Evolutionary conservation across 2,329 filamentous ascomycete genomes (phyloP).

Genomic region (Lachnellula hyalina): DNA sequence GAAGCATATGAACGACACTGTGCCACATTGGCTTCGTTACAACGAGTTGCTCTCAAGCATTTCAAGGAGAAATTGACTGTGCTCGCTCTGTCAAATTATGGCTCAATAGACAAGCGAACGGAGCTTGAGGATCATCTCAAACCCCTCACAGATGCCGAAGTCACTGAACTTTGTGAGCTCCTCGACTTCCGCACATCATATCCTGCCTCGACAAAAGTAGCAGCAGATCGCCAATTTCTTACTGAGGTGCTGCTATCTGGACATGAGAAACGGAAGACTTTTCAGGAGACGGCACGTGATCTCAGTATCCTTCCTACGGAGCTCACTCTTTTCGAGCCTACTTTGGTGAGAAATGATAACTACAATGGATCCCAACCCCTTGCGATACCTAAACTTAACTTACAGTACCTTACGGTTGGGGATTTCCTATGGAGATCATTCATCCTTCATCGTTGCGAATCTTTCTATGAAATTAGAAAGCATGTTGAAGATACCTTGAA

Average conservation of each 20-base stretch:
- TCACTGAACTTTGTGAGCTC: slow-evolving; percentile 60
- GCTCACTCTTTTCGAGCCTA: slow-evolving; percentile 69
- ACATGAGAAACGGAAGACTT: slow-evolving; percentile 74
- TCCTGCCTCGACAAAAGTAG: slow-evolving; percentile 62
- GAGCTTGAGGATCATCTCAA: slow-evolving; percentile 75
- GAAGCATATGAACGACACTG: slow-evolving; percentile 80
- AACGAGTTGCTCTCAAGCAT: slow-evolving; percentile 70
- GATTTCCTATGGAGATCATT: slow-evolving; percentile 98
- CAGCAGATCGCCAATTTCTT: slow-evolving; percentile 57
- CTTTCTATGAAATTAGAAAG: slow-evolving; percentile 89
- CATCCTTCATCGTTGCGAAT: slow-evolving; percentile 80
- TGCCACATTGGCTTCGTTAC: slow-evolving; percentile 68
- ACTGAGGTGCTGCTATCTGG: slow-evolving; percentile 68
- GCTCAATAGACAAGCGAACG: slow-evolving; percentile 71
- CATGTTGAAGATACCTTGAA: slow-evolving; percentile 81
- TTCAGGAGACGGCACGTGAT: slow-evolving; percentile 70
- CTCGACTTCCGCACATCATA: slow-evolving; percentile 81
- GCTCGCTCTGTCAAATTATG: slow-evolving; percentile 86
- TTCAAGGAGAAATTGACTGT: slow-evolving; percentile 92
- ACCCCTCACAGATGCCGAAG: slow-evolving; percentile 67
- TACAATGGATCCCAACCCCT: slow-evolving; percentile 86
- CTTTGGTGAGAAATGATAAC: slow-evolving; percentile 72
- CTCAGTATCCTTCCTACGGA: slow-evolving; percentile 83
- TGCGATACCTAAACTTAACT: slow-evolving; percentile 87
- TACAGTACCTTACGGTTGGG: slow-evolving; percentile 90